Evolutionary conservation across 345 rosid species (phyloP).

Genomic region (Geranium rotundifolium): DNA sequence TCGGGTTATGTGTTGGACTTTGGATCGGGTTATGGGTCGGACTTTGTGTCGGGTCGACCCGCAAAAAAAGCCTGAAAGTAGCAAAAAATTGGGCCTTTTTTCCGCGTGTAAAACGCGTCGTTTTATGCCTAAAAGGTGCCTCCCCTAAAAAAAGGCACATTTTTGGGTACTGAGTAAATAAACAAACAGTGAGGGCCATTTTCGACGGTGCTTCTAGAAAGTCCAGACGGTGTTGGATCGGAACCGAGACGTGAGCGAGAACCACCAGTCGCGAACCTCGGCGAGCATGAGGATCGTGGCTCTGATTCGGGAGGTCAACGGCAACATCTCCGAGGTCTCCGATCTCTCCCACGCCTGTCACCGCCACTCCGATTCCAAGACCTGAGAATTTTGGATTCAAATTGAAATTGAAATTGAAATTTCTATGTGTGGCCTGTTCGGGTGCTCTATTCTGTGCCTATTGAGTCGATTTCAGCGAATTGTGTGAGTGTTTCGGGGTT

Average conservation of each 20-base stretch:
- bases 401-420: no score
- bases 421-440: neutral
- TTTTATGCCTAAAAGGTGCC: no score
- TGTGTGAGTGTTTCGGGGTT: neutral
- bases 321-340: constrained; percentile 65
- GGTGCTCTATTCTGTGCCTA: neutral
- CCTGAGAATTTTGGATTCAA: no score
- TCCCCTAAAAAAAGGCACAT: no score
- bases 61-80: no score
- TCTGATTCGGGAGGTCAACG: constrained; percentile 72
- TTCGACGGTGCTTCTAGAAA: constrained; percentile 28
- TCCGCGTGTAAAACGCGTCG: no score
- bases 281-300: constrained; percentile 88
- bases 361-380: constrained; percentile 1
- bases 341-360: constrained; percentile 36
- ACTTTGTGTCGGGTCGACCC: no score
- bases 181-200: no score
- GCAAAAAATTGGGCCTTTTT: no score
- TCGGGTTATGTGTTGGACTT: no score
- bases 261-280: constrained; percentile 63
- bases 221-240: constrained; percentile 79
- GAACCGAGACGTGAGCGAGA: constrained; percentile 78
- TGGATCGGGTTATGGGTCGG: no score
- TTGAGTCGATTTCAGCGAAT: neutral
- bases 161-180: no score